A percentile compares a stretch with the other conserved stretches of the same genome.
Evolutionary conservation across 2,329 filamentous ascomycete species (phyloP).

Genomic region (Scolecobasidium constrictum): DNA sequence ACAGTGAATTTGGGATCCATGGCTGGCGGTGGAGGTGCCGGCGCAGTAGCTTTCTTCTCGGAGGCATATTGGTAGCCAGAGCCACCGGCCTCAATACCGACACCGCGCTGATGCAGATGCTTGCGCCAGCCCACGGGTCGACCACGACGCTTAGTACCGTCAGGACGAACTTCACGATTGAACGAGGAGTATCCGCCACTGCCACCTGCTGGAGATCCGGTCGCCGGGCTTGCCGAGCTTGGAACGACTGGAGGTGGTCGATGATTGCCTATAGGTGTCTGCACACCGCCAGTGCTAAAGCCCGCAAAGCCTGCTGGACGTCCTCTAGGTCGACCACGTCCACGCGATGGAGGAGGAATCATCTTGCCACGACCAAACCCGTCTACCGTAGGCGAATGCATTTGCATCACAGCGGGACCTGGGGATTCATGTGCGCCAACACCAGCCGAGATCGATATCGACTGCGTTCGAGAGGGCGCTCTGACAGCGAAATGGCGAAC

Average conservation of each 20-base stretch:
- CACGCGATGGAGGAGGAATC: neutral
- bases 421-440: neutral
- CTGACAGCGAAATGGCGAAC: neutral
- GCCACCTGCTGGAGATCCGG: conserved; percentile 2
- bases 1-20: conserved; percentile 28
- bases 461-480: neutral
- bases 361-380: neutral
- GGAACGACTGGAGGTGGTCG: neutral
- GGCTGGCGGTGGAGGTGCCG: neutral
- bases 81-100: conserved; percentile 3
- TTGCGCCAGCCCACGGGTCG: conserved; percentile 41
- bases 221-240: neutral
- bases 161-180: conserved; percentile 19
- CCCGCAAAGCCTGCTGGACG: neutral
- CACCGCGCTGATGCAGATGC: conserved; percentile 22
- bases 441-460: neutral
- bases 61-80: conserved; percentile 6
- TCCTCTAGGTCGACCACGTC: conserved; percentile 3
- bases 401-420: neutral
- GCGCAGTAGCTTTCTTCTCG: conserved; percentile 4
- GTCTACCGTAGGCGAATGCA: neutral
- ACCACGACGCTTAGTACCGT: conserved; percentile 33
- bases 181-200: conserved; percentile 28
- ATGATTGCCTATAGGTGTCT: neutral
- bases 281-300: neutral